A percentile compares a stretch with the other conserved stretches of the same genome.
These are phyloP conservation scores for Samsoniella hepiali DNA, from an alignment of 2,329 filamentous ascomycete genomes.

Conservation along the genomic window DNA sequence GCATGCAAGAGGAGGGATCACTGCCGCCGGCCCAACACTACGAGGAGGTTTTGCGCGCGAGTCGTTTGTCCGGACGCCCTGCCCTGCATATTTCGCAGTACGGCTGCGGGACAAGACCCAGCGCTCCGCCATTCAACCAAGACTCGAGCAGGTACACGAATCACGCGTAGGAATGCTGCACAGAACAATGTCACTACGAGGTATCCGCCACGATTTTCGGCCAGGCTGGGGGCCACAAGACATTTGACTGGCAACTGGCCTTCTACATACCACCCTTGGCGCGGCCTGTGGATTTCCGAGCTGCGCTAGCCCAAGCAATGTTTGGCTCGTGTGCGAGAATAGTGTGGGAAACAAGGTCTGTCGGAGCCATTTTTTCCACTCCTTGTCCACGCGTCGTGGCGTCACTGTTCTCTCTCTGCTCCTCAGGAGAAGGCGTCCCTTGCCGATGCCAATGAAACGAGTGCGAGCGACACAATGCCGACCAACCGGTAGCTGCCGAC, in stretches of 20 bases:
- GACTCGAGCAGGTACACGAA: not conserved
- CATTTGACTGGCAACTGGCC: not conserved
- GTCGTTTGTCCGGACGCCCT: not conserved
- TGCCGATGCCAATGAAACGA: not conserved
- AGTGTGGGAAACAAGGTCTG: not conserved
- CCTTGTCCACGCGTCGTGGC: constrained; percentile 11
- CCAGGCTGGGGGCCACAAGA: not conserved
- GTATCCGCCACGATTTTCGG: not conserved
- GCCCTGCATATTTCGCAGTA: not conserved
- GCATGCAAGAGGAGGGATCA: constrained; percentile 10
- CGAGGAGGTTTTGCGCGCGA: constrained; percentile 1
- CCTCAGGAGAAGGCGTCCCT: not conserved
- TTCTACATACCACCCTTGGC: not conserved
- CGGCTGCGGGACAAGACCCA: not conserved
- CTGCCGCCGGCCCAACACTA: not conserved
- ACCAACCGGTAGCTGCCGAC: not conserved
- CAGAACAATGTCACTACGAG: constrained; percentile 1
- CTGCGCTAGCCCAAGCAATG: not conserved
- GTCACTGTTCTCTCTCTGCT: not conserved
- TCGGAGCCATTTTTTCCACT: constrained; percentile 2
- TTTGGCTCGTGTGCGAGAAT: not conserved
- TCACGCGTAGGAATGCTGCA: not conserved
- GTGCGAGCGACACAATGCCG: not conserved
- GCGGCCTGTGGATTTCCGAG: not conserved
- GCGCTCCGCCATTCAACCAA: not conserved